phyloP scores from a whole-genome alignment of 2,329 filamentous ascomycete genomes.

The Fonsecaea monophora region DNA sequence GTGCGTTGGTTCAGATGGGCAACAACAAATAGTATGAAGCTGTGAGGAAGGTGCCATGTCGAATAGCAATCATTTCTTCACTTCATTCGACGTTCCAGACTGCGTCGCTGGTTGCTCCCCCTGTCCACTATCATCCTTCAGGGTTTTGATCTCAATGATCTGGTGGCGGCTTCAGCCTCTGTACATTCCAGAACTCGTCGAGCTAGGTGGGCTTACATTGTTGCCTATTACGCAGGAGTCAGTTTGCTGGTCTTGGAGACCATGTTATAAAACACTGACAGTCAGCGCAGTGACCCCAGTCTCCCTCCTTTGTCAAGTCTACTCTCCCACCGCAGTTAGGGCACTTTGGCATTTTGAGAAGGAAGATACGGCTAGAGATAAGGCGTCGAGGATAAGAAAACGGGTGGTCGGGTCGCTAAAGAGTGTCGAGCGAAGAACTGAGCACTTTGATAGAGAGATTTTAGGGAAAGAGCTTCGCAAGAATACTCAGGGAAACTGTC shows the following conservation, averaged over 20 bases:
- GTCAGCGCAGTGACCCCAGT: slow-evolving; percentile 38
- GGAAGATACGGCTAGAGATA: neutral
- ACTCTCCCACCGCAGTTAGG: slow-evolving; percentile 36
- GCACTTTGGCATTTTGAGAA: slow-evolving; percentile 32
- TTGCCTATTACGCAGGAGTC: slow-evolving; percentile 22
- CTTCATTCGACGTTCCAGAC: slow-evolving; percentile 11
- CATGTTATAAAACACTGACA: slow-evolving; percentile 24
- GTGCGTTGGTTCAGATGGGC: neutral
- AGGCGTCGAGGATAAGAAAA: neutral
- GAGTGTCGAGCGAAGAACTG: neutral
- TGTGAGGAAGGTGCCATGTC: neutral
- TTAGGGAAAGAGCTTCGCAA: neutral
- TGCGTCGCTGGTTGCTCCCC: slow-evolving; percentile 1
- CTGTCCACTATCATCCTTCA: slow-evolving; percentile 22
- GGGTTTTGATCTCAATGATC: slow-evolving; percentile 31
- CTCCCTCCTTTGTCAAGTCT: slow-evolving; percentile 38
- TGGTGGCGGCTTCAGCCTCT: slow-evolving; percentile 3
- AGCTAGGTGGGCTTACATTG: slow-evolving; percentile 23
- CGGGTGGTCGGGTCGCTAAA: neutral
- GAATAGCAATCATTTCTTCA: slow-evolving; percentile 18
- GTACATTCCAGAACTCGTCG: neutral
- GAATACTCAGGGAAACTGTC: neutral
- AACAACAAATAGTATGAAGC: neutral
- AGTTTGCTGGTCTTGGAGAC: neutral
- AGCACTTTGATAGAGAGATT: neutral